Conservation (phyloP, 2,329 filamentous ascomycete genomes). For the Nothomitra cinnamomea region DNA sequence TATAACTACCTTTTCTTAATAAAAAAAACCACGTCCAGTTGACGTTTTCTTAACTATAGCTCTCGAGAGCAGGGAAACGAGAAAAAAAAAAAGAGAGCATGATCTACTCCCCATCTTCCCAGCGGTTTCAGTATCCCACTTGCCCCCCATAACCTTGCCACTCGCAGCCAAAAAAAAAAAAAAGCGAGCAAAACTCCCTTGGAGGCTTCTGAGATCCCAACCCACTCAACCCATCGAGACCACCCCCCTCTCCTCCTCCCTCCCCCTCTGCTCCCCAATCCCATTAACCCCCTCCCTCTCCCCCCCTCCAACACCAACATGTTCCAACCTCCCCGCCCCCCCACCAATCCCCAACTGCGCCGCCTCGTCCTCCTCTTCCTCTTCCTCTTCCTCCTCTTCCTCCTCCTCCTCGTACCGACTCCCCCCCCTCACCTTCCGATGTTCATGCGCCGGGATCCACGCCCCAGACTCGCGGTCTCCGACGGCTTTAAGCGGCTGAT, state of each 20-base stretch:
- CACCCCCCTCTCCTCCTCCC: not conserved
- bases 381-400: constrained; percentile 44
- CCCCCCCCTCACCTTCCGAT: constrained; percentile 29
- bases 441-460: constrained; percentile 63
- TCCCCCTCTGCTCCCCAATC: not conserved
- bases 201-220: too few relatives aligned
- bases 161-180: too few relatives aligned
- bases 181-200: too few relatives aligned
- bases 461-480: constrained; percentile 47
- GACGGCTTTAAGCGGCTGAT: constrained; percentile 52
- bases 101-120: too few relatives aligned
- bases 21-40: too few relatives aligned
- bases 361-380: constrained; percentile 20
- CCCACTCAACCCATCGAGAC: too few relatives aligned
- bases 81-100: too few relatives aligned
- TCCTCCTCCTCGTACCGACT: constrained; percentile 47
- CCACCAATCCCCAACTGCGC: constrained; percentile 30
- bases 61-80: too few relatives aligned
- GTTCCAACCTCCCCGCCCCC: constrained; percentile 28
- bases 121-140: too few relatives aligned
- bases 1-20: too few relatives aligned
- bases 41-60: too few relatives aligned
- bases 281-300: not conserved
- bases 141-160: too few relatives aligned
- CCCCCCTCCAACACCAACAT: not conserved